Evolutionary conservation across 2,329 filamentous ascomycete species (phyloP).

Genomic region (Colletotrichum phormii): DNA sequence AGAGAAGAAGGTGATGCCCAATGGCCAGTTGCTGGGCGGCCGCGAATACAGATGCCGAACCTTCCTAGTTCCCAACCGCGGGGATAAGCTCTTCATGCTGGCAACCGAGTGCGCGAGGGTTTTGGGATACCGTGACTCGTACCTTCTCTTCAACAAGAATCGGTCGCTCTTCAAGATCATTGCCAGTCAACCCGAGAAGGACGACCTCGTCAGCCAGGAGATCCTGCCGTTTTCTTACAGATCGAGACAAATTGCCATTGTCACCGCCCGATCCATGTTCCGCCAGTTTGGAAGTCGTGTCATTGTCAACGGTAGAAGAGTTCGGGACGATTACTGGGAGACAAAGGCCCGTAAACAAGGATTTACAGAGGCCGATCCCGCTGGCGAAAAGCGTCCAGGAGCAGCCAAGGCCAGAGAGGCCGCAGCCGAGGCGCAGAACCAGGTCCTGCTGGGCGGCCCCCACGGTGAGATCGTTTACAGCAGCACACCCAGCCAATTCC

Average conservation of each 20-base stretch:
- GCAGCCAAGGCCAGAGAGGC: slow-evolving; percentile 89
- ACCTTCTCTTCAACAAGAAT: slow-evolving; percentile 98
- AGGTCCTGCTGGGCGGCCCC: slow-evolving; percentile 71
- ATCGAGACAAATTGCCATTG: slow-evolving; percentile 98
- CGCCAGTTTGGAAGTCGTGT: slow-evolving; percentile 96
- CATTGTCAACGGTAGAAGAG: slow-evolving; percentile 87
- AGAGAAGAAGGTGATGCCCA: slow-evolving; percentile 90
- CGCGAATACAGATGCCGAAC: slow-evolving; percentile 94
- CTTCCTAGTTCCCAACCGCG: slow-evolving; percentile 90
- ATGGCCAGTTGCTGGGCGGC: slow-evolving; percentile 83
- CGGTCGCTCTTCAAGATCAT: slow-evolving; percentile 98
- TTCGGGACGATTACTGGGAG: slow-evolving; percentile 99
- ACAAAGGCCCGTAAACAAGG: slow-evolving; percentile 96
- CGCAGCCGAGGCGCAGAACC: slow-evolving; percentile 76
- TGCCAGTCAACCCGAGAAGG: slow-evolving; percentile 94
- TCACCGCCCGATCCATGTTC: slow-evolving; percentile 98
- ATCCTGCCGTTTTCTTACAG: slow-evolving; percentile 97
- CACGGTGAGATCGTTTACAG: slow-evolving; percentile 92
- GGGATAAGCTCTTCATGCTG: slow-evolving; percentile 97
- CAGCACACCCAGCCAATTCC: slow-evolving; percentile 75
- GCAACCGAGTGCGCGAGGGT: slow-evolving; percentile 97
- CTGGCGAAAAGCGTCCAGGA: slow-evolving; percentile 95
- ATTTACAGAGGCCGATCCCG: slow-evolving; percentile 95
- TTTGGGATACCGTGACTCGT: slow-evolving; percentile 95
- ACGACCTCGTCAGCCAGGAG: slow-evolving; percentile 93